Evolutionary conservation across 78 protist species (phyloP).

Genomic region (Dictyostelium intermedium): DNA sequence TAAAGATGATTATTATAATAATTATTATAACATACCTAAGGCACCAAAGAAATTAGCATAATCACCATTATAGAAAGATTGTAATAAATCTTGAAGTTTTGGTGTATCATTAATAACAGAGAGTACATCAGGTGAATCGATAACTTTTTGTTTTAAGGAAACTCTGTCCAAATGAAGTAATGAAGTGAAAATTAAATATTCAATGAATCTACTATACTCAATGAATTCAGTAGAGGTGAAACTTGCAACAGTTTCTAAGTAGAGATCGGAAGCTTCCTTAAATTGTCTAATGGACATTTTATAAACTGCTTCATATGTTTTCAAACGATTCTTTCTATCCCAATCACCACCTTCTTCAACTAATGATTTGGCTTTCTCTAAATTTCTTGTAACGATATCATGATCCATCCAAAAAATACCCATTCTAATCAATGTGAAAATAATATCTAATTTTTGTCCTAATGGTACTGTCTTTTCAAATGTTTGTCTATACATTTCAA

Average conservation of each 20-base stretch:
- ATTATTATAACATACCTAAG: constrained; percentile 79
- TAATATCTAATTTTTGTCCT: constrained; percentile 94
- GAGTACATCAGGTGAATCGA: constrained; percentile 96
- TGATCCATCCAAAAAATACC: constrained; percentile 93
- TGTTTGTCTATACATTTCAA: constrained; percentile 65
- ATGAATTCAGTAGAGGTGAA: constrained; percentile 91
- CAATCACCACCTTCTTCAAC: constrained; percentile 97
- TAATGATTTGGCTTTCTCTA: constrained; percentile 88
- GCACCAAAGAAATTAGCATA: constrained; percentile 87
- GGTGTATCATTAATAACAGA: constrained; percentile 84
- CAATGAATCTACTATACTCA: constrained; percentile 84
- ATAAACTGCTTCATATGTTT: constrained; percentile 94
- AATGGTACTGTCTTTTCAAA: constrained; percentile 93
- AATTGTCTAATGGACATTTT: constrained; percentile 89
- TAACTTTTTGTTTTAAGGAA: constrained; percentile 78
- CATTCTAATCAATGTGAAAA: constrained; percentile 89
- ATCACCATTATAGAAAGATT: constrained; percentile 90
- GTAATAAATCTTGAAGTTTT: constrained; percentile 31
- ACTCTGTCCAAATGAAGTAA: constrained; percentile 87
- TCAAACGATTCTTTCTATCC: constrained; percentile 98
- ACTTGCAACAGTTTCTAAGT: constrained; percentile 92
- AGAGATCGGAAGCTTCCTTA: constrained; percentile 86
- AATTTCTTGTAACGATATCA: constrained; percentile 54
- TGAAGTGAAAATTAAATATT: constrained; percentile 86
- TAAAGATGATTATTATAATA: too few species aligned